phyloP scores from a whole-genome alignment of 139 green algal genomes.

The Diplosphaera chodatii region DNA sequence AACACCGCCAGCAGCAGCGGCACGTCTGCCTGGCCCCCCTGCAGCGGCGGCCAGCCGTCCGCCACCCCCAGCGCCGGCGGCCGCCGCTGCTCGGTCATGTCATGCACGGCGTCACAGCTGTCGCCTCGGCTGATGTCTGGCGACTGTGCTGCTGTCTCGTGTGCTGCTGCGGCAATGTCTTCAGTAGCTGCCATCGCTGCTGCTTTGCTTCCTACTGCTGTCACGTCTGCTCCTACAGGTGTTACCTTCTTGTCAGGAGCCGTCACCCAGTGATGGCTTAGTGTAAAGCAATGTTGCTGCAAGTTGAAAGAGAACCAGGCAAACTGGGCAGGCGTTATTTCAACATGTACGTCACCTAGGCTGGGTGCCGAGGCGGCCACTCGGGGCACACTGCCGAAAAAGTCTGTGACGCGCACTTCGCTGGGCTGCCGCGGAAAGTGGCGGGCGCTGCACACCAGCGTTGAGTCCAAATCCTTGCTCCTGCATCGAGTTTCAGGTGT shows the following conservation, averaged over 20 bases:
- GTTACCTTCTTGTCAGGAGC: too few relatives aligned
- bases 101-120: too few relatives aligned
- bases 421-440: constrained; percentile 12
- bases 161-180: too few relatives aligned
- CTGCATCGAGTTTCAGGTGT: not conserved
- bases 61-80: not conserved
- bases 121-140: too few relatives aligned
- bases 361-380: not conserved
- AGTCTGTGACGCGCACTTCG: constrained; percentile 26
- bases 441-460: constrained; percentile 16
- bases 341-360: too few relatives aligned
- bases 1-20: not conserved
- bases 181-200: not conserved
- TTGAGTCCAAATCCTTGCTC: constrained; percentile 19
- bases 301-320: too few relatives aligned
- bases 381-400: constrained; percentile 20
- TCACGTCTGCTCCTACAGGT: not conserved
- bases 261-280: too few relatives aligned
- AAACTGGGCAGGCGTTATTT: too few relatives aligned
- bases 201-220: not conserved
- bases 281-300: too few relatives aligned
- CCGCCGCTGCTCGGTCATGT: too few relatives aligned
- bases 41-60: not conserved
- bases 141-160: too few relatives aligned
- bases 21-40: not conserved